Conservation (phyloP, 2,329 filamentous ascomycete species). For the Colletotrichum siamense region DNA sequence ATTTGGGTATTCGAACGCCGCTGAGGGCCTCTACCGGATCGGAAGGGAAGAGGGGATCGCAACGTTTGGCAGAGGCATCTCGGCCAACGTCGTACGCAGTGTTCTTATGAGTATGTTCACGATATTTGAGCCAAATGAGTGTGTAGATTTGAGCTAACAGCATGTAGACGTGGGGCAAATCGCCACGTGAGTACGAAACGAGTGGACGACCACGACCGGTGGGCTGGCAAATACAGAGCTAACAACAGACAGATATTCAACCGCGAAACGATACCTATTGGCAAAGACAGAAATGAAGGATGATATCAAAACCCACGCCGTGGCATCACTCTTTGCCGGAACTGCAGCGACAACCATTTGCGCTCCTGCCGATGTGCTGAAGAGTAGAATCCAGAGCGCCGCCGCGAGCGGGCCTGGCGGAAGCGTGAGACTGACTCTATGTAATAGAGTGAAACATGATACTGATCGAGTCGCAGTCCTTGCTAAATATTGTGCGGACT, state of each 20-base stretch:
- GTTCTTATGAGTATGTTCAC: slow-evolving; percentile 48
- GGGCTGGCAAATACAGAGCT: not conserved
- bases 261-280: slow-evolving; percentile 37
- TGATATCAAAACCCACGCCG: slow-evolving; percentile 43
- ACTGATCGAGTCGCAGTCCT: slow-evolving; percentile 27
- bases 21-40: slow-evolving; percentile 37
- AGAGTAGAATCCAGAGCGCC: slow-evolving; percentile 46
- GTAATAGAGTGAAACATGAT: not conserved
- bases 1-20: slow-evolving; percentile 43
- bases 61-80: slow-evolving; percentile 42
- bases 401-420: slow-evolving; percentile 17
- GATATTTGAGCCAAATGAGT: slow-evolving; percentile 38
- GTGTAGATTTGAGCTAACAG: slow-evolving; percentile 27
- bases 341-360: slow-evolving; percentile 52
- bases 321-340: slow-evolving; percentile 46
- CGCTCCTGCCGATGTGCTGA: slow-evolving; percentile 49
- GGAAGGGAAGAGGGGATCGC: slow-evolving; percentile 42
- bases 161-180: slow-evolving; percentile 45
- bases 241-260: slow-evolving; percentile 33
- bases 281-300: slow-evolving; percentile 34
- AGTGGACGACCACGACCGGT: not conserved
- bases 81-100: slow-evolving; percentile 45
- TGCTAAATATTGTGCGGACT: slow-evolving; percentile 36
- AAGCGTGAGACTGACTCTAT: slow-evolving; percentile 1
- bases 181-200: slow-evolving; percentile 38